Evolutionary conservation across 106 monocot genomes (phyloP).

Genomic region (Agapanthus africanus): DNA sequence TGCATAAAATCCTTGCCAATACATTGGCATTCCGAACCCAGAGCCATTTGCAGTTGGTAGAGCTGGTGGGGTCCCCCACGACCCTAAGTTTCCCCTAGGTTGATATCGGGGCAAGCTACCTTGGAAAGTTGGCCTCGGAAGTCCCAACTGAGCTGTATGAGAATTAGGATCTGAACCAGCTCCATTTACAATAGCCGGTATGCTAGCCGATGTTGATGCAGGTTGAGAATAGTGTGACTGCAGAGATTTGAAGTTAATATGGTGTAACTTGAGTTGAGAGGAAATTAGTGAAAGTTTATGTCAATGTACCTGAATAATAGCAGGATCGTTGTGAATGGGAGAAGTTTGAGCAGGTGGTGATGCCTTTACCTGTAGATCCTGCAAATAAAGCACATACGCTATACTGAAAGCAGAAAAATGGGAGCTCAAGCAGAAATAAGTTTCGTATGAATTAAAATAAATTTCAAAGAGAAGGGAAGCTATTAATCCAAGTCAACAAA

Average conservation of each 20-base stretch:
- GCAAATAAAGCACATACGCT: conserved; percentile 4
- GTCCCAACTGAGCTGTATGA: conserved; percentile 41
- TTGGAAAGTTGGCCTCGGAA: conserved; percentile 57
- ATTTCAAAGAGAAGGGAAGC: too few species aligned
- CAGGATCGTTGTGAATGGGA: conserved; percentile 72
- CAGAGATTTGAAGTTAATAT: conserved; percentile 1
- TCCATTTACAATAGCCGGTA: conserved; percentile 42
- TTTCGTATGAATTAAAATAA: too few species aligned
- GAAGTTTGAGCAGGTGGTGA: conserved; percentile 41
- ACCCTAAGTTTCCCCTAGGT: conserved; percentile 40
- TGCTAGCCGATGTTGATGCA: conserved; percentile 24
- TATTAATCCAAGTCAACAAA: too few species aligned
- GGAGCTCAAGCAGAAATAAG: too few species aligned
- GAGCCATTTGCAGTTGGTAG: conserved; percentile 62
- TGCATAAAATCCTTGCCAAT: conserved; percentile 77
- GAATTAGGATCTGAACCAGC: conserved; percentile 40
- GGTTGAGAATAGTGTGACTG: conserved; percentile 85
- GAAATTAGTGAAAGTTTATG: neutral
- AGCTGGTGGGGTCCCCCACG: conserved; percentile 43
- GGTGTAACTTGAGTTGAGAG: neutral
- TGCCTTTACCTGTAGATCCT: conserved; percentile 84
- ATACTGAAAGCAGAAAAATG: too few species aligned
- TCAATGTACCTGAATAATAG: conserved; percentile 71
- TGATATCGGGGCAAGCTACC: conserved; percentile 57
- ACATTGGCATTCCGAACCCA: conserved; percentile 64